Conservation (phyloP, 441 rosid genomes). For the Mallotus japonicus region DNA sequence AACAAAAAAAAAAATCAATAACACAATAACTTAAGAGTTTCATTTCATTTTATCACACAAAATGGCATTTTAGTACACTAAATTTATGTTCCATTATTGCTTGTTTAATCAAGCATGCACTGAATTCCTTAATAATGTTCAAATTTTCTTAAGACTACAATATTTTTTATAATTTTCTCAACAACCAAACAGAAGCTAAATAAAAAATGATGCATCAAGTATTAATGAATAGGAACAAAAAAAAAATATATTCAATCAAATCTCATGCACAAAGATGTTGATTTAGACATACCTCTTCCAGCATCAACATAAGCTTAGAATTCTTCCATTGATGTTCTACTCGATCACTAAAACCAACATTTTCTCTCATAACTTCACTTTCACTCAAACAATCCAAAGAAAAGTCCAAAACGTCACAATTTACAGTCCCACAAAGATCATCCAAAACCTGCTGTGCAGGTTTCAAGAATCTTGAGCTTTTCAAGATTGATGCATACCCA, state of each 20-base stretch:
- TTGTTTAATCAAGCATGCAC: too few species aligned
- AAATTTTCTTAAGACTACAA: too few species aligned
- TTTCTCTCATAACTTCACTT: conserved; percentile 21
- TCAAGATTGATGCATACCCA: conserved; percentile 43
- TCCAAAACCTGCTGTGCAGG: conserved; percentile 48
- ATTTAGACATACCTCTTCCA: conserved; percentile 39
- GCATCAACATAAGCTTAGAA: conserved; percentile 37
- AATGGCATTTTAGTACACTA: too few species aligned
- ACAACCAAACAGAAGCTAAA: conserved; percentile 1
- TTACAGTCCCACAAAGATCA: conserved; percentile 26
- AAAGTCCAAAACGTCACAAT: conserved; percentile 6
- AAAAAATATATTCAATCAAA: neutral
- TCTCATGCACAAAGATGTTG: neutral
- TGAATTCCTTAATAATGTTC: too few species aligned
- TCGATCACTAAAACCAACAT: conserved; percentile 19
- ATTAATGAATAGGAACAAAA: too few species aligned
- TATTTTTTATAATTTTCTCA: neutral
- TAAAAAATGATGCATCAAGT: neutral
- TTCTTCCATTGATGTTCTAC: conserved; percentile 34
- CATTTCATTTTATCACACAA: too few species aligned
- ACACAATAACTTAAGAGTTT: too few species aligned
- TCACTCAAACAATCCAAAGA: conserved; percentile 18
- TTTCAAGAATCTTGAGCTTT: conserved; percentile 44
- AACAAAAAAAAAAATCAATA: too few species aligned
- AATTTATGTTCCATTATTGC: too few species aligned